These are phyloP conservation scores for Serendipita sp. DNA, from an alignment of 768 basidiomycete species.

Conservation along the genomic window DNA sequence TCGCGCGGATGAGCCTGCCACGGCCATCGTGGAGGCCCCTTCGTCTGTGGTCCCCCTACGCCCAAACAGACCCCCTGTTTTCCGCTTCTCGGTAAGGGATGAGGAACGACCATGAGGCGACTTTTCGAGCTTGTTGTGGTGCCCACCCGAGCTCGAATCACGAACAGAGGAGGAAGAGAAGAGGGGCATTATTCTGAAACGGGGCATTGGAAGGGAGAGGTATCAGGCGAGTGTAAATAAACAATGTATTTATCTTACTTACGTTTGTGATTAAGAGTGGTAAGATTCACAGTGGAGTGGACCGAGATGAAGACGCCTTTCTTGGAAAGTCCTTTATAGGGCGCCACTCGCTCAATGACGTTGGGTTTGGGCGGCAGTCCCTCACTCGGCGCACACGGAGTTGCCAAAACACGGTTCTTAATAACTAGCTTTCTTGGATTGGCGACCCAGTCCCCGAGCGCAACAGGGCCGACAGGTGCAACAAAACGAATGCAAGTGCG, in stretches of 20 bases:
- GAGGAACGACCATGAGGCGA: neutral
- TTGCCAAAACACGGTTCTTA: too few relatives aligned
- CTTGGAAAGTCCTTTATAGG: neutral
- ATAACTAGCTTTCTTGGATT: too few relatives aligned
- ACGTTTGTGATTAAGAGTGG: too few relatives aligned
- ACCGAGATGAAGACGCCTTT: neutral
- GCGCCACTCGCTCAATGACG: neutral
- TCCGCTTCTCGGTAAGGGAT: neutral
- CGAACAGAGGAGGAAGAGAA: neutral
- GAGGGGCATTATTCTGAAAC: neutral
- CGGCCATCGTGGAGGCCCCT: neutral
- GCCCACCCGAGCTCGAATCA: neutral
- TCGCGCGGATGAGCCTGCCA: neutral
- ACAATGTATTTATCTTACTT: too few relatives aligned
- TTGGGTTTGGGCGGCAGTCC: neutral
- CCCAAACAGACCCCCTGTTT: neutral
- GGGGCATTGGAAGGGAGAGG: neutral
- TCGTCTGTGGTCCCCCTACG: neutral
- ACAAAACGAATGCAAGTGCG: too few relatives aligned
- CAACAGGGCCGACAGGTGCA: too few relatives aligned
- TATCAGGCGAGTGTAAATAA: too few relatives aligned
- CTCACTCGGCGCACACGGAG: too few relatives aligned
- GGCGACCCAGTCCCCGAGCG: too few relatives aligned
- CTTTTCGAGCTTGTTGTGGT: slow-evolving; percentile 6
- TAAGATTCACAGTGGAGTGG: neutral